These are phyloP conservation scores for Clonostachys rhizophaga DNA, from an alignment of 2,329 filamentous ascomycete genomes.

Conservation along the genomic window DNA sequence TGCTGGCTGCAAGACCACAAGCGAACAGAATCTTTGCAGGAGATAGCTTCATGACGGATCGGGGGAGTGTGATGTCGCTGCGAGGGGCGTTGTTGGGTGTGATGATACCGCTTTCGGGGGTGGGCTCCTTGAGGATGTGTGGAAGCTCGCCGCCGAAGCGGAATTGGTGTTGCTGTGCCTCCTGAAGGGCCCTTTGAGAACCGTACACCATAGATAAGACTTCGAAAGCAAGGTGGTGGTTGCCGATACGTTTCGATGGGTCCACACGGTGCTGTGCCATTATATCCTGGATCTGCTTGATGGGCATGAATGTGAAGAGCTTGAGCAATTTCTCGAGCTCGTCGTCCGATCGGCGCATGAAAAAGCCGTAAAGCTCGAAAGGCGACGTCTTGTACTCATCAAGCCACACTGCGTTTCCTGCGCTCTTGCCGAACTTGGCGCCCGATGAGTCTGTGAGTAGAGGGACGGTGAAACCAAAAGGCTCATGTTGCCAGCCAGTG, in stretches of 20 bases:
- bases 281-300: slow-evolving; percentile 59
- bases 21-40: slow-evolving; percentile 57
- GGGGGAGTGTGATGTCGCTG: slow-evolving; percentile 54
- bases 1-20: slow-evolving; percentile 51
- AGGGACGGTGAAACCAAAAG: slow-evolving; percentile 86
- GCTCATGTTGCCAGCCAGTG: slow-evolving; percentile 42
- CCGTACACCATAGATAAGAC: slow-evolving; percentile 80
- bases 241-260: slow-evolving; percentile 69
- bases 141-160: slow-evolving; percentile 36
- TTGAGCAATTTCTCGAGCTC: slow-evolving; percentile 80
- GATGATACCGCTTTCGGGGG: slow-evolving; percentile 19
- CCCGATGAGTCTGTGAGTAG: slow-evolving; percentile 82
- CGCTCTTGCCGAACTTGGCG: slow-evolving; percentile 90
- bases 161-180: slow-evolving; percentile 49
- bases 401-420: slow-evolving; percentile 92
- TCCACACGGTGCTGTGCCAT: slow-evolving; percentile 66
- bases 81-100: slow-evolving; percentile 42
- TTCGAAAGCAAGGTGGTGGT: slow-evolving; percentile 79
- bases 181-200: slow-evolving; percentile 53
- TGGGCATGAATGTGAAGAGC: slow-evolving; percentile 83
- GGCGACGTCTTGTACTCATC: slow-evolving; percentile 73
- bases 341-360: slow-evolving; percentile 75
- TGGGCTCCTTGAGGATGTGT: slow-evolving; percentile 19
- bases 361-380: slow-evolving; percentile 90
- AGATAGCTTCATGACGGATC: slow-evolving; percentile 48